Percentiles rank a stretch among this genome's conserved stretches.
Evolutionary conservation across 2,329 filamentous ascomycete species (phyloP).

Genomic region (Neoarthrinium moseri): DNA sequence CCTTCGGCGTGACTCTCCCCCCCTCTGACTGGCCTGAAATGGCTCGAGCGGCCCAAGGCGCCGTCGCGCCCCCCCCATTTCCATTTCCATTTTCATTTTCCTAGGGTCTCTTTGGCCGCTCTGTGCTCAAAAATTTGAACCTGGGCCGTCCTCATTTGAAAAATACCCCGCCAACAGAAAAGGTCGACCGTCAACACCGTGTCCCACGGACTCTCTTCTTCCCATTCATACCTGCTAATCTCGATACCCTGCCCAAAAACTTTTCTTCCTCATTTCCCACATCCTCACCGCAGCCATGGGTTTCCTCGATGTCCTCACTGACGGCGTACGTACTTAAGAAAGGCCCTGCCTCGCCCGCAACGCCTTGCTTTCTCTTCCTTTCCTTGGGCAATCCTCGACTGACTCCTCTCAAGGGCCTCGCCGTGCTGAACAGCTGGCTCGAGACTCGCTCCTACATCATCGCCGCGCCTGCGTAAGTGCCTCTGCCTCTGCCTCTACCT

Average conservation of each 20-base stretch:
- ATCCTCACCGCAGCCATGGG: constrained; percentile 45
- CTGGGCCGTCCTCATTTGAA: too few species aligned
- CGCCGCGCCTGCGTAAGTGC: constrained; percentile 15
- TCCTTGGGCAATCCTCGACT: constrained; percentile 10
- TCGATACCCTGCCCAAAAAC: constrained; percentile 3
- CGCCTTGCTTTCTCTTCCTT: not conserved
- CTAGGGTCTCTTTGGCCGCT: too few species aligned
- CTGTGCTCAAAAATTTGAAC: too few species aligned
- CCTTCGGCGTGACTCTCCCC: too few species aligned
- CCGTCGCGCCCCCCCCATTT: too few species aligned
- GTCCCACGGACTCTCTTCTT: constrained; percentile 21
- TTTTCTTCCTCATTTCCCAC: constrained; percentile 3
- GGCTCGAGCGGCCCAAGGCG: too few species aligned
- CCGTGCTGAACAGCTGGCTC: constrained; percentile 59
- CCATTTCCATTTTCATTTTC: too few species aligned
- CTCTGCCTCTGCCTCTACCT: not conserved
- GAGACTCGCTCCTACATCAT: constrained; percentile 69
- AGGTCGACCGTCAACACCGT: constrained; percentile 5
- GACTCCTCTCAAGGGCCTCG: constrained; percentile 11
- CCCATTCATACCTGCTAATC: constrained; percentile 7
- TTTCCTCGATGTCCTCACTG: constrained; percentile 59
- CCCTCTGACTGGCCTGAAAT: too few species aligned
- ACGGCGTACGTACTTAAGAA: constrained; percentile 37
- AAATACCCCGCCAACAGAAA: constrained; percentile 19
- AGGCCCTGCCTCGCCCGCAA: not conserved